Evolutionary conservation across 805 yeast species (phyloP).

Genomic region (Saturnispora gosingensis): DNA sequence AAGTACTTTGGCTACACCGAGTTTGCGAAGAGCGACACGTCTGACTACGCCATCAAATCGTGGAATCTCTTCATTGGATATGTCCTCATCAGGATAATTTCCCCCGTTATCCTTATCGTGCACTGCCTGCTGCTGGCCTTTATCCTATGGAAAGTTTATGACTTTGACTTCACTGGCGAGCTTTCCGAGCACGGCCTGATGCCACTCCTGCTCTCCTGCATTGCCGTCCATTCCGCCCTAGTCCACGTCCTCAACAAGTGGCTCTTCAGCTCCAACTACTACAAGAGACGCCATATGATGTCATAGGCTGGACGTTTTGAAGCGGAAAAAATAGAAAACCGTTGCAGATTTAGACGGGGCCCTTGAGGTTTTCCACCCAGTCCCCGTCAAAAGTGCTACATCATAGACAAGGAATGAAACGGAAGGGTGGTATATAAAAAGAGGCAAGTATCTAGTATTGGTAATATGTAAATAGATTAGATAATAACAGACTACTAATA

Average conservation of each 20-base stretch:
- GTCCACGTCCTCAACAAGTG: constrained; percentile 23
- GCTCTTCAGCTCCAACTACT: constrained; percentile 19
- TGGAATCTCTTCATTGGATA: constrained; percentile 24
- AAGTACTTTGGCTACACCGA: constrained; percentile 12
- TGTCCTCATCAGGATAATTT: constrained; percentile 17
- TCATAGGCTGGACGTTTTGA: not conserved
- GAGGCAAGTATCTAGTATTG: not conserved
- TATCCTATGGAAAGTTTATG: constrained; percentile 15
- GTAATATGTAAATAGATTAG: not conserved
- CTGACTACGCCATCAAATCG: constrained; percentile 7
- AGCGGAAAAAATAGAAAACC: not conserved
- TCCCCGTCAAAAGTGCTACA: not conserved
- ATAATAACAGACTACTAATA: too few relatives aligned
- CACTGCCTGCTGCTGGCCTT: constrained; percentile 18
- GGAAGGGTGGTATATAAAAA: not conserved
- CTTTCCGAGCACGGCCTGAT: constrained; percentile 11
- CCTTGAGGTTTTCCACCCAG: not conserved
- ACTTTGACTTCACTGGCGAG: constrained; percentile 10
- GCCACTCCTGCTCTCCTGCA: constrained; percentile 17
- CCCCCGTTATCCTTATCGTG: constrained; percentile 21
- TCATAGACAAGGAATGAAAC: not conserved
- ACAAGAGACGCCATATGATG: constrained; percentile 13
- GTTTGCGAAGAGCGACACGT: constrained; percentile 9
- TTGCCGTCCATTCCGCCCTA: constrained; percentile 15
- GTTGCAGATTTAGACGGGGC: not conserved